Base-by-base conservation (phyloP, 768 basidiomycete species). In the Inosperma sp. region DNA sequence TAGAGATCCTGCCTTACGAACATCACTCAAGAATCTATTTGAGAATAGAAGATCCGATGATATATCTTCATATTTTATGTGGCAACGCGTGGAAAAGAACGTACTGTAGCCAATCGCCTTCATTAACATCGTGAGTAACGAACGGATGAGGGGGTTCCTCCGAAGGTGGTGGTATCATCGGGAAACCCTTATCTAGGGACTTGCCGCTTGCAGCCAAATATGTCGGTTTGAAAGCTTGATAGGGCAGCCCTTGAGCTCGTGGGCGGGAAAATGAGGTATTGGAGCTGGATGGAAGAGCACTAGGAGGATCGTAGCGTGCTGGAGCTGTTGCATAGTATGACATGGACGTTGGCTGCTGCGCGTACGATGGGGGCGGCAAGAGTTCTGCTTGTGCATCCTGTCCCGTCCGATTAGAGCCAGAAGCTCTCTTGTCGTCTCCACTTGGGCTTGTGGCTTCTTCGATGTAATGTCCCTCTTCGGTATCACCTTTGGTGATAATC, bases 71-170 rank as follows among this genome's bases (percentile, higher is more conserved):
- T n/a, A n/a, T n/a, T n/a, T n/a, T n/a, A n/a, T n/a, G n/a, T n/a
- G n/a, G n/a, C n/a, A n/a, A n/a, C n/a, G 4, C 3, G 4, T 49
- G 9, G 33, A 19, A 27, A 1, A 43, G 36, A 26, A 55, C 59
- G 39, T 45, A 76, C 72, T 68, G 65, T 33, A 63, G 57, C 81
- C 81, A 82, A 59, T 82, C 81, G 14, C 61, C 65, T 61, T 80
- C 72, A 0, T 48, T 55, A 3, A 82, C 62, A 56, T 82, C 79
- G 59, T 78, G 75, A 40, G 72, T 65, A 19, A 60, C 56, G 57
- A 82, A 82, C 21, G 80, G 80, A 57, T 82, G 81, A 8, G 70
- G 71, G 14, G 54, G 52, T 7, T 59, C 23, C 23, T 53, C 49
- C 4, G 72, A 67, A 1, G 73, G 72, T 1, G 80, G 80, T 0